These are phyloP conservation scores for Aphanoascus verrucosus DNA, from an alignment of 2,329 filamentous ascomycete genomes.

Conservation along the genomic window DNA sequence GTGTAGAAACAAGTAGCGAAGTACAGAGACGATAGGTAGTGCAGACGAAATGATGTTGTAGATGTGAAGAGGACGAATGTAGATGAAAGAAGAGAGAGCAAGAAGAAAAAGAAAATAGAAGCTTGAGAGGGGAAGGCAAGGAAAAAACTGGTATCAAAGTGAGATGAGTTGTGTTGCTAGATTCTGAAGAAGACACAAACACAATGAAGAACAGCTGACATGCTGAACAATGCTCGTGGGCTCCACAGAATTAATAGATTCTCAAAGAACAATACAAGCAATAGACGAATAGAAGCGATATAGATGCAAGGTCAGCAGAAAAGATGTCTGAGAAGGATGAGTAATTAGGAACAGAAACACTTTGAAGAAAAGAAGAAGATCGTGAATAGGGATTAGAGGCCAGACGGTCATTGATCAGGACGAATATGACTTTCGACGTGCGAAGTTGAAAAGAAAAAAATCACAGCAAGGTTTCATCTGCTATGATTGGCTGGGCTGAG, in stretches of 20 bases:
- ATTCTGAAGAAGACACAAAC: not conserved
- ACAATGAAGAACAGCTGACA: not conserved
- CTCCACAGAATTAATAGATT: not conserved
- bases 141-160: not conserved
- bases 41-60: not conserved
- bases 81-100: not conserved
- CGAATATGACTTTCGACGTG: not conserved
- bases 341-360: not conserved
- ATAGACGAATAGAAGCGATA: no score
- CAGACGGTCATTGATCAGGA: not conserved
- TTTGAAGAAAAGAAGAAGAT: not conserved
- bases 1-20: not conserved
- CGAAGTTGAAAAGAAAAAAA: not conserved
- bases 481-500: slow-evolving; percentile 5
- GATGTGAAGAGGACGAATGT: not conserved
- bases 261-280: no score
- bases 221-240: not conserved
- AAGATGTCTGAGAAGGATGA: not conserved
- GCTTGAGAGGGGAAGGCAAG: no score
- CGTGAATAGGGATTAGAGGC: not conserved
- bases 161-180: not conserved
- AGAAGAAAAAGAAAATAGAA: not conserved
- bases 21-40: not conserved
- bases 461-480: not conserved
- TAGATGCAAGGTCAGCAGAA: not conserved